A percentile compares a stretch with the other conserved stretches of the same genome.
Conservation (phyloP, 129 eudicot genomes). For the Kitagawia praeruptora region DNA sequence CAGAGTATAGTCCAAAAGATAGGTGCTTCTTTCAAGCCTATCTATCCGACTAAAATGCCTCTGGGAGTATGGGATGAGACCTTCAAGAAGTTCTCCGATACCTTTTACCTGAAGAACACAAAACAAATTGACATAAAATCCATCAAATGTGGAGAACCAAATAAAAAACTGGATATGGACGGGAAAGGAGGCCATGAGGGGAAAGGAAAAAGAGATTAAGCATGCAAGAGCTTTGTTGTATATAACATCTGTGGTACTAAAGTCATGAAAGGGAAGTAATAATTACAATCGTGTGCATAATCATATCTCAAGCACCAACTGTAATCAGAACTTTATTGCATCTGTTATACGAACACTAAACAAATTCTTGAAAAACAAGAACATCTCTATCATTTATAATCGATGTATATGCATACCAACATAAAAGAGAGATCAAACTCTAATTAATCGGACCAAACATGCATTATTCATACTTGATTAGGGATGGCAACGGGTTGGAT, state of each 20-base stretch:
- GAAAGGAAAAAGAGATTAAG: not conserved
- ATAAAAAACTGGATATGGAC: not conserved
- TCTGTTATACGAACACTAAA: not conserved
- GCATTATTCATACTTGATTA: not conserved
- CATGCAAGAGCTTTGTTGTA: not conserved
- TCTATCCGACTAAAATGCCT: slow-evolving; percentile 86
- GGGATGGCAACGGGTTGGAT: too few species aligned
- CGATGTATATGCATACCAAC: not conserved
- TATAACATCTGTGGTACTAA: not conserved
- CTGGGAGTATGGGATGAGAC: slow-evolving; percentile 73
- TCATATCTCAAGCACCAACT: not conserved
- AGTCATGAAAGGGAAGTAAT: not conserved
- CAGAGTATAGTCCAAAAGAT: slow-evolving; percentile 67
- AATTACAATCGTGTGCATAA: not conserved
- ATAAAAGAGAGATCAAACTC: not conserved
- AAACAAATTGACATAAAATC: not conserved
- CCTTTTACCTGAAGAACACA: slow-evolving; percentile 56
- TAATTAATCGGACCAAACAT: not conserved
- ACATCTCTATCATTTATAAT: not conserved
- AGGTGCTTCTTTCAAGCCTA: slow-evolving; percentile 68
- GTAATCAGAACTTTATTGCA: not conserved
- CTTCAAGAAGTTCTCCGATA: slow-evolving; percentile 83
- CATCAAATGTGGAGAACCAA: not conserved
- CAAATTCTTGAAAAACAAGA: not conserved
- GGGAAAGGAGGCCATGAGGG: not conserved